Evolutionary conservation across 257 asterid genomes (phyloP).

Genomic region (Salvia splendens): DNA sequence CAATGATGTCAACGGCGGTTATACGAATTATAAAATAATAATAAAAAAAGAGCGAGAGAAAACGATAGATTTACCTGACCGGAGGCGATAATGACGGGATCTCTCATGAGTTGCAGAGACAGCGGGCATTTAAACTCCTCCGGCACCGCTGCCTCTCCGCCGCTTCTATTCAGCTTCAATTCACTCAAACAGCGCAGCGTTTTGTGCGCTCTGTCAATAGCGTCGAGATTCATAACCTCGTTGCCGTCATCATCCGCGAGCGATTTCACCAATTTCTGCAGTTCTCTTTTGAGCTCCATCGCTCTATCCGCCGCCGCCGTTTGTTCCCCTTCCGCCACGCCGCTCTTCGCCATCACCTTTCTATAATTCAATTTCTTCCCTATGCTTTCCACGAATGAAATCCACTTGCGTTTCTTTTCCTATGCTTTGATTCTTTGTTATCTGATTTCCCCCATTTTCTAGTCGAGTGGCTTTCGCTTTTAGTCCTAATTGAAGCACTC

Average conservation of each 20-base stretch:
- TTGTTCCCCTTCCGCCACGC: constrained; percentile 51
- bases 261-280: constrained; percentile 58
- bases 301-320: constrained; percentile 50
- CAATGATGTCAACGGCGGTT: neutral
- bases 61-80: constrained; percentile 64
- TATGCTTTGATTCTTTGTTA: neutral
- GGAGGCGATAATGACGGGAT: constrained; percentile 78
- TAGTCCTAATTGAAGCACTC: neutral
- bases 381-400: neutral
- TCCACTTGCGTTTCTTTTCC: neutral
- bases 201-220: constrained; percentile 61
- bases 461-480: constrained; percentile 17
- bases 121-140: constrained; percentile 79
- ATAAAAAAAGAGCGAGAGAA: neutral
- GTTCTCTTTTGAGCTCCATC: constrained; percentile 59
- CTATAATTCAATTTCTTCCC: neutral
- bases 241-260: constrained; percentile 52
- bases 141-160: constrained; percentile 47
- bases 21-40: neutral
- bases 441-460: constrained; percentile 2
- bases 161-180: constrained; percentile 44
- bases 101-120: constrained; percentile 72
- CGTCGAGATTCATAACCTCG: constrained; percentile 43
- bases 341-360: constrained; percentile 67
- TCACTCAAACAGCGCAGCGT: constrained; percentile 53